Evolutionary conservation across 352 stramenopile genomes (phyloP).

Genomic region (Lagenidium giganteum): DNA sequence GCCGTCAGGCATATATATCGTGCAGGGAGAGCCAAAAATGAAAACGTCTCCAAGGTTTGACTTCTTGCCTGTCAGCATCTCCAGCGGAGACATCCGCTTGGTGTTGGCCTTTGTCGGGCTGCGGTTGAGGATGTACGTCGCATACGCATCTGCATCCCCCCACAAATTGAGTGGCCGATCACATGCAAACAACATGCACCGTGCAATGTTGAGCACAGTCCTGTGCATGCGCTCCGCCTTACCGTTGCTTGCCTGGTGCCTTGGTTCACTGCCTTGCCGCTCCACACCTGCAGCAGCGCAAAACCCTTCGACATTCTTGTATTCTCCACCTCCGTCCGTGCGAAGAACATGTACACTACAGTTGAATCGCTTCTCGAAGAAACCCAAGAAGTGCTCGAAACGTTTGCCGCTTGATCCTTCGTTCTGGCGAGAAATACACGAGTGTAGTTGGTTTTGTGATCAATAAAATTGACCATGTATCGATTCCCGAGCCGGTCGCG

Average conservation of each 20-base stretch:
- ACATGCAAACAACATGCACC: conserved; percentile 16
- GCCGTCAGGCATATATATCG: neutral
- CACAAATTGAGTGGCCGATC: conserved; percentile 12
- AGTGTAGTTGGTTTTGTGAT: too few relatives aligned
- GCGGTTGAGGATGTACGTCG: conserved; percentile 7
- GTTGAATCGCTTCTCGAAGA: too few relatives aligned
- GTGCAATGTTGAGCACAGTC: conserved; percentile 9
- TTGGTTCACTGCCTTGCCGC: conserved; percentile 10
- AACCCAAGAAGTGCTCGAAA: too few relatives aligned
- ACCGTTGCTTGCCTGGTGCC: conserved; percentile 13
- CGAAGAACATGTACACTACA: too few relatives aligned
- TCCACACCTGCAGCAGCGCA: conserved; percentile 9
- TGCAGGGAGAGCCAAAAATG: neutral
- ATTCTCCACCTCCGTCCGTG: conserved; percentile 15
- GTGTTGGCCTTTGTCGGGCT: conserved; percentile 1
- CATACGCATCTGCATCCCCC: conserved; percentile 7
- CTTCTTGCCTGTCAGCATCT: conserved; percentile 3
- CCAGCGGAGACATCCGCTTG: neutral
- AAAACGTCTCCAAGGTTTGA: neutral
- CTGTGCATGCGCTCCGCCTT: conserved; percentile 16
- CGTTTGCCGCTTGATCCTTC: too few relatives aligned
- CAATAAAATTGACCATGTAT: too few relatives aligned
- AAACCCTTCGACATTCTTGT: conserved; percentile 10
- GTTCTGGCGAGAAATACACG: too few relatives aligned
- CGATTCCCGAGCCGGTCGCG: too few relatives aligned